Conservation (phyloP, 495 filamentous ascomycete species). For the Aspergillus egyptiacus region DNA sequence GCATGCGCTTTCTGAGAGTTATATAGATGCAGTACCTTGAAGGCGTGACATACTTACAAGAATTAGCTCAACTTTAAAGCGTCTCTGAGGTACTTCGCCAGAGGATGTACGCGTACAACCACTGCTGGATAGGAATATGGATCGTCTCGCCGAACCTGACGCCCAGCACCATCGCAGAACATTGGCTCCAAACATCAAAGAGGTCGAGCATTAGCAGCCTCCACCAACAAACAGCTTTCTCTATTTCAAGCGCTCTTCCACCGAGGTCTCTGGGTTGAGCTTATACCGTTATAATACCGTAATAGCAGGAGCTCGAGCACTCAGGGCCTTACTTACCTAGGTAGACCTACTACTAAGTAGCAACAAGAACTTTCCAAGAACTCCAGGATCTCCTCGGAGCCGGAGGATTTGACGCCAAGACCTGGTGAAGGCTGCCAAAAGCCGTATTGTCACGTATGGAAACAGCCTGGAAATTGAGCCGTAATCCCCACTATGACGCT, state of each 20-base stretch:
- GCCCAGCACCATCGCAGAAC: background rate
- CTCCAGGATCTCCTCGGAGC: constrained; percentile 13
- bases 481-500: constrained; percentile 21
- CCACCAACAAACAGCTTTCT: too few relatives aligned
- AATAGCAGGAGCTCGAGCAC: background rate
- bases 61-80: background rate
- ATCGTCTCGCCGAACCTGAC: background rate
- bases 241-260: too few relatives aligned
- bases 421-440: background rate
- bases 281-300: too few relatives aligned
- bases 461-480: constrained; percentile 4
- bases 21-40: background rate
- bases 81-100: constrained; percentile 2
- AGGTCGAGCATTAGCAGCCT: too few relatives aligned
- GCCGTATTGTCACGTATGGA: constrained; percentile 18
- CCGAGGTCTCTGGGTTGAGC: too few relatives aligned
- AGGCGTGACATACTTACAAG: background rate
- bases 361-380: background rate
- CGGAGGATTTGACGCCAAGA: constrained; percentile 6
- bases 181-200: too few relatives aligned
- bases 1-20: background rate
- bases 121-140: background rate
- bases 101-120: background rate
- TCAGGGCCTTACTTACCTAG: too few relatives aligned
- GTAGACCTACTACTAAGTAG: background rate